phyloP scores from a whole-genome alignment of 257 asterid genomes.

The Gentiana dahurica region DNA sequence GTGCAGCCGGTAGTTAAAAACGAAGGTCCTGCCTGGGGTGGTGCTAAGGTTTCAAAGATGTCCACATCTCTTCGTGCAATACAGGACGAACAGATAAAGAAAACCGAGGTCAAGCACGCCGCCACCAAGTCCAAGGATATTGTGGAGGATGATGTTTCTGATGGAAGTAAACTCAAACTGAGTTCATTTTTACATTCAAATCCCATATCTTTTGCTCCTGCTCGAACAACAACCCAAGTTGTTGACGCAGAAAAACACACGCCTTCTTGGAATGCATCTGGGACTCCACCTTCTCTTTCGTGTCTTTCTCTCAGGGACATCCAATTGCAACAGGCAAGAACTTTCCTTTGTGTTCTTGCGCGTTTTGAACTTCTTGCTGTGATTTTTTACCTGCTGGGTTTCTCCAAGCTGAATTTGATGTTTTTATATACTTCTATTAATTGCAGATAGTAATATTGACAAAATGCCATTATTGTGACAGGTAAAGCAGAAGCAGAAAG shows the following conservation, averaged over 20 bases:
- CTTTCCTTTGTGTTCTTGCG: too few species aligned
- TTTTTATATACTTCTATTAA: too few species aligned
- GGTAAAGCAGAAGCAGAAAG: constrained; percentile 43
- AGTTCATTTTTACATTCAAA: constrained; percentile 50
- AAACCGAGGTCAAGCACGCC: constrained; percentile 20
- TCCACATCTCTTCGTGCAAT: constrained; percentile 74
- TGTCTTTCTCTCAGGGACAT: constrained; percentile 93
- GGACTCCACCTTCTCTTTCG: constrained; percentile 69
- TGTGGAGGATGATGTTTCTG: constrained; percentile 31
- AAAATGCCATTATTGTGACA: constrained; percentile 7
- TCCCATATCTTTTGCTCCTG: constrained; percentile 52
- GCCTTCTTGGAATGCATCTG: constrained; percentile 90
- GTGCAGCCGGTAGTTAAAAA: constrained; percentile 41
- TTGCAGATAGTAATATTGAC: too few species aligned
- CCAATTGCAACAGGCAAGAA: constrained; percentile 77
- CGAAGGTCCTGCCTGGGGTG: constrained; percentile 99
- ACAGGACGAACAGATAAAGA: constrained; percentile 86
- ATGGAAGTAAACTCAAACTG: constrained; percentile 44
- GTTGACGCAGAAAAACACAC: constrained; percentile 67
- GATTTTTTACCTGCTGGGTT: too few species aligned
- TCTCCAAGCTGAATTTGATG: too few species aligned
- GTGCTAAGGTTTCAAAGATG: constrained; percentile 46
- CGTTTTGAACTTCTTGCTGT: too few species aligned
- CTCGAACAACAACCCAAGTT: constrained; percentile 23
- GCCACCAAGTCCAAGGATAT: constrained; percentile 23